These are phyloP conservation scores for Colletotrichum caudatum DNA, from an alignment of 2,329 filamentous ascomycete genomes.

Conservation along the genomic window DNA sequence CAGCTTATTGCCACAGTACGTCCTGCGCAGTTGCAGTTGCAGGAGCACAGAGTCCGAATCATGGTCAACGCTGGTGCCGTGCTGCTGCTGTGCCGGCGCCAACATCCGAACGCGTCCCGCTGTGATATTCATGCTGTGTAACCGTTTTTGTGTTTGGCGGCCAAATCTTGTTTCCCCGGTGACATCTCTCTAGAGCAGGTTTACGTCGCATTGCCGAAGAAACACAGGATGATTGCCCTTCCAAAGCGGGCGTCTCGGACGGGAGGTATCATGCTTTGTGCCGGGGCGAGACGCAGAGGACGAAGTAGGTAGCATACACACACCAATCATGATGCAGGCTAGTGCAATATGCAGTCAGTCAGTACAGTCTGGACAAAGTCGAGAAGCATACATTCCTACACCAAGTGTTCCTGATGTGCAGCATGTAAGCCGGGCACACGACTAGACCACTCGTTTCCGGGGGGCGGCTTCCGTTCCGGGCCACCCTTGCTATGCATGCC, in stretches of 20 bases:
- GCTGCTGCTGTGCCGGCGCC: neutral
- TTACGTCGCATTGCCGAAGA: no score
- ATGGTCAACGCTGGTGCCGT: neutral
- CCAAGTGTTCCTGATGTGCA: neutral
- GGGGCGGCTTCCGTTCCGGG: slow-evolving; percentile 4
- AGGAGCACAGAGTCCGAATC: no score
- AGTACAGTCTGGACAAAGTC: neutral
- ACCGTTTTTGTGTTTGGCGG: neutral
- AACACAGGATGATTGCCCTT: neutral
- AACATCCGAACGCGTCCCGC: no score
- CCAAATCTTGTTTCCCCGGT: no score
- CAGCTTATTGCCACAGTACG: neutral
- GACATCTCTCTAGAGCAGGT: neutral
- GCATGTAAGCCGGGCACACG: neutral
- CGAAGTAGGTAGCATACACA: neutral
- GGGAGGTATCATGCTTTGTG: neutral
- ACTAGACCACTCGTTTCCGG: neutral
- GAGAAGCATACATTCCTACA: neutral
- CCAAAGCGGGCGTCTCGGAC: no score
- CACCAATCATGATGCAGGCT: neutral
- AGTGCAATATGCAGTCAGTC: neutral
- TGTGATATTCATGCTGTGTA: neutral
- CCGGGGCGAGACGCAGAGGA: neutral
- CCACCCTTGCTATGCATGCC: slow-evolving; percentile 18
- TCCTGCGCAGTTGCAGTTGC: neutral